Conservation (phyloP, 192 early-diverging fungal genomes). For the Lunasporangiospora selenospora region DNA sequence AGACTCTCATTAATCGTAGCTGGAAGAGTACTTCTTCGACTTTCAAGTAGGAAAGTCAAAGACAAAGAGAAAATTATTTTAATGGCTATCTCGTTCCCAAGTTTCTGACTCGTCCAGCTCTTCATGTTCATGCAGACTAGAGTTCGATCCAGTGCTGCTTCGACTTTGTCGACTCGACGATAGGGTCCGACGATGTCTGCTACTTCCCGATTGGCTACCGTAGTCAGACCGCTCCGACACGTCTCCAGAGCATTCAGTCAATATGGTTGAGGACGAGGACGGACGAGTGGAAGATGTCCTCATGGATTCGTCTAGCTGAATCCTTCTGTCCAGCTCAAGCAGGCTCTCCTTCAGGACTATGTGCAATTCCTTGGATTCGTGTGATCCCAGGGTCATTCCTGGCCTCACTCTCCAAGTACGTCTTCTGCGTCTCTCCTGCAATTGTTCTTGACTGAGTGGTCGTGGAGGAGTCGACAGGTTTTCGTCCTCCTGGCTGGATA, state of each 20-base stretch:
- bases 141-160: slow-evolving; percentile 3
- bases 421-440: background rate
- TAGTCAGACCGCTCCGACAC: too few species aligned
- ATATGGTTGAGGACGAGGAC: slow-evolving; percentile 3
- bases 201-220: background rate
- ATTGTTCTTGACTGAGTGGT: background rate
- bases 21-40: too few species aligned
- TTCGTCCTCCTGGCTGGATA: too few species aligned
- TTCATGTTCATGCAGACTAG: slow-evolving; percentile 7
- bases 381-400: background rate
- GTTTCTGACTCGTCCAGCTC: background rate
- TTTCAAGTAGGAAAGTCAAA: too few species aligned
- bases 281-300: background rate
- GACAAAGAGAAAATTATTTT: too few species aligned
- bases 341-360: slow-evolving; percentile 24
- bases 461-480: background rate
- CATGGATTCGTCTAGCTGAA: slow-evolving; percentile 6
- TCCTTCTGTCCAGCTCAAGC: slow-evolving; percentile 20
- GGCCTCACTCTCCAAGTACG: background rate
- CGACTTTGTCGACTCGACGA: slow-evolving; percentile 7
- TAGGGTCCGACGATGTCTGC: background rate
- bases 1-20: too few species aligned
- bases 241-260: background rate
- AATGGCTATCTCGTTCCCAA: too few species aligned
- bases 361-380: background rate